Conservation (phyloP, 2,329 filamentous ascomycete species). For the Cadophora sp. region DNA sequence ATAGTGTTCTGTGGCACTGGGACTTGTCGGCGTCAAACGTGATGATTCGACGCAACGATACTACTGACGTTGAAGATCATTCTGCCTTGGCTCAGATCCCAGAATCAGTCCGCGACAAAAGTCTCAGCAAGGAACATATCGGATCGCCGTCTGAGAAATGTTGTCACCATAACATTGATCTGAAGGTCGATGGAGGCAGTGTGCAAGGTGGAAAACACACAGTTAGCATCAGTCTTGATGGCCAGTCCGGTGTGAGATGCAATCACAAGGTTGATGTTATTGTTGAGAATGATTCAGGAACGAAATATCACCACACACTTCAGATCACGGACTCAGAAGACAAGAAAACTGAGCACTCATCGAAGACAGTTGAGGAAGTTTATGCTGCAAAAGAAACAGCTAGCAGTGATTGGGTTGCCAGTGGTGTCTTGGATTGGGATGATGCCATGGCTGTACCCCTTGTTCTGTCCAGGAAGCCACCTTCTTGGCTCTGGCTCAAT, state of each 20-base stretch:
- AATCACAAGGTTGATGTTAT: background rate
- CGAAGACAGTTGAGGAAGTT: too few relatives aligned
- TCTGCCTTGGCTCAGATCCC: background rate
- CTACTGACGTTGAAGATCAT: background rate
- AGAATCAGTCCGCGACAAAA: background rate
- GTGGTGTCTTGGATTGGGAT: constrained; percentile 37
- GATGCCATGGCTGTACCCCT: constrained; percentile 27
- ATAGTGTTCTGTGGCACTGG: constrained; percentile 33
- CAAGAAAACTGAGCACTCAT: background rate
- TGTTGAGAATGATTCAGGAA: background rate
- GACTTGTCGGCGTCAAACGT: constrained; percentile 33
- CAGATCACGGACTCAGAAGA: background rate
- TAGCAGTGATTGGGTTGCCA: constrained; percentile 25
- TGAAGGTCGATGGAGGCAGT: background rate
- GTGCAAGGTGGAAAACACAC: background rate
- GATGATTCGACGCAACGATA: constrained; percentile 1
- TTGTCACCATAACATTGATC: background rate
- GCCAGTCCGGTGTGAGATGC: background rate
- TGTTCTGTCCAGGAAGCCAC: constrained; percentile 27
- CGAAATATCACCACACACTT: background rate
- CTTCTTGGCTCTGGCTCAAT: constrained; percentile 33
- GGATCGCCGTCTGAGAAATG: background rate
- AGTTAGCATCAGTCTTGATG: background rate
- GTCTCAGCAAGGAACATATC: background rate
- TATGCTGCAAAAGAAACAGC: too few relatives aligned